Evolutionary conservation across 768 basidiomycete species (phyloP).

Genomic region (Termitomyces sp.): DNA sequence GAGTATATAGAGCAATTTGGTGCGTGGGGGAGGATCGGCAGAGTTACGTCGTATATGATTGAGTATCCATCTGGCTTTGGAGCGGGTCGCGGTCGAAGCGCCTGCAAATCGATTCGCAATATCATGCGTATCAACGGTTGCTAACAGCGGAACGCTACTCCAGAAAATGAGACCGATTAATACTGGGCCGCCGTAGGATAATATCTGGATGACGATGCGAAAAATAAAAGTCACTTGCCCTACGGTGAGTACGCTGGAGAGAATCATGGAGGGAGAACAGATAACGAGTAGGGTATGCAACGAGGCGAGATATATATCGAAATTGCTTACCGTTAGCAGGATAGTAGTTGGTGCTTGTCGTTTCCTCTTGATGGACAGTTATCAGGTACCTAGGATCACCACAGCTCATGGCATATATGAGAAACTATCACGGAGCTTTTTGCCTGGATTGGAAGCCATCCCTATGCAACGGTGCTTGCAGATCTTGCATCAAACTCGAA

Average conservation of each 20-base stretch:
- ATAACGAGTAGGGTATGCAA: too few species aligned
- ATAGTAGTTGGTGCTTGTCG: too few species aligned
- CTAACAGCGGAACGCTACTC: conserved; percentile 16
- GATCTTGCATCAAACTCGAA: too few species aligned
- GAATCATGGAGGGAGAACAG: conserved; percentile 7
- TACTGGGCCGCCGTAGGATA: conserved; percentile 16
- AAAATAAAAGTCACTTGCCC: conserved; percentile 23
- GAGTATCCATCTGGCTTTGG: conserved; percentile 16
- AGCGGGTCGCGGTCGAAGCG: conserved; percentile 7
- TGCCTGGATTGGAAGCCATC: too few species aligned
- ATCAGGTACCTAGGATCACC: too few species aligned
- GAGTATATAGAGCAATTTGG: conserved; percentile 14
- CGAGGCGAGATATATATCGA: too few species aligned
- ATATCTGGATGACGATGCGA: conserved; percentile 19
- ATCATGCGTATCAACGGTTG: conserved; percentile 20
- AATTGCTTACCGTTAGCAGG: too few species aligned
- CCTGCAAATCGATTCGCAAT: conserved; percentile 18
- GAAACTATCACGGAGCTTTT: too few species aligned
- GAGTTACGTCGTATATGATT: conserved; percentile 9
- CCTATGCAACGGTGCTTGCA: too few species aligned
- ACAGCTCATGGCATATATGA: too few species aligned
- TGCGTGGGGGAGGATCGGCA: conserved; percentile 13
- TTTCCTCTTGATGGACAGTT: too few species aligned
- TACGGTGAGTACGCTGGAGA: conserved; percentile 10
- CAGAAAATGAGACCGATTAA: conserved; percentile 19